These are phyloP conservation scores for Serpula lacrymans DNA, from an alignment of 768 basidiomycete genomes.

Conservation along the genomic window DNA sequence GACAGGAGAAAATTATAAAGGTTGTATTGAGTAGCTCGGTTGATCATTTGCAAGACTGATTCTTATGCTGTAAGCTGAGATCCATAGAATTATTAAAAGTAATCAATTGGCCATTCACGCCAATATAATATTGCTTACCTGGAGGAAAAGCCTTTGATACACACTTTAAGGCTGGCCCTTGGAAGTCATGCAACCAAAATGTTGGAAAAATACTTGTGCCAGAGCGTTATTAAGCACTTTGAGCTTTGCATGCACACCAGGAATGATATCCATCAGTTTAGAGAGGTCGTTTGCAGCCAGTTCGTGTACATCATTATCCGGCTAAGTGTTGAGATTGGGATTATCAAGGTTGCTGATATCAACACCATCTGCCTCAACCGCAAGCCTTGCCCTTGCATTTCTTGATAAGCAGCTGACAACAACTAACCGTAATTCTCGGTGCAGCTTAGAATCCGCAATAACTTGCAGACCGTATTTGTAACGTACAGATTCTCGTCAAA, in stretches of 20 bases:
- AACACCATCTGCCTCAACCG: neutral
- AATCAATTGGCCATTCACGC: too few relatives aligned
- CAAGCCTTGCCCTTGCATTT: too few relatives aligned
- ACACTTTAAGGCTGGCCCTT: neutral
- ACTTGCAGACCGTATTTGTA: slow-evolving; percentile 8
- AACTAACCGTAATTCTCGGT: neutral
- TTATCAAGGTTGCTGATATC: too few relatives aligned
- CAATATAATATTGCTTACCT: too few relatives aligned
- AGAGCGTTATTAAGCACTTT: neutral
- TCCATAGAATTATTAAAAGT: neutral
- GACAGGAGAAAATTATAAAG: slow-evolving; percentile 11
- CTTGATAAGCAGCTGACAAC: neutral
- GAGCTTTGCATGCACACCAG: too few relatives aligned
- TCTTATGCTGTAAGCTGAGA: slow-evolving; percentile 18
- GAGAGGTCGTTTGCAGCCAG: neutral
- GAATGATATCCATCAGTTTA: neutral
- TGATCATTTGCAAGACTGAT: slow-evolving; percentile 19
- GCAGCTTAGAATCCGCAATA: slow-evolving; percentile 4
- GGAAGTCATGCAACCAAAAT: neutral
- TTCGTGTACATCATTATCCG: too few relatives aligned
- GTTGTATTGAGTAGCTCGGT: slow-evolving; percentile 6
- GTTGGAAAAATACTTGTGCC: neutral
- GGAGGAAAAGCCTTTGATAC: neutral
- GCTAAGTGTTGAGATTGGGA: neutral
- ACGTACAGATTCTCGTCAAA: slow-evolving; percentile 2